Evolutionary conservation across 1,284 basidiomycete species (phyloP).

Genomic region (Crepidotus sp.): DNA sequence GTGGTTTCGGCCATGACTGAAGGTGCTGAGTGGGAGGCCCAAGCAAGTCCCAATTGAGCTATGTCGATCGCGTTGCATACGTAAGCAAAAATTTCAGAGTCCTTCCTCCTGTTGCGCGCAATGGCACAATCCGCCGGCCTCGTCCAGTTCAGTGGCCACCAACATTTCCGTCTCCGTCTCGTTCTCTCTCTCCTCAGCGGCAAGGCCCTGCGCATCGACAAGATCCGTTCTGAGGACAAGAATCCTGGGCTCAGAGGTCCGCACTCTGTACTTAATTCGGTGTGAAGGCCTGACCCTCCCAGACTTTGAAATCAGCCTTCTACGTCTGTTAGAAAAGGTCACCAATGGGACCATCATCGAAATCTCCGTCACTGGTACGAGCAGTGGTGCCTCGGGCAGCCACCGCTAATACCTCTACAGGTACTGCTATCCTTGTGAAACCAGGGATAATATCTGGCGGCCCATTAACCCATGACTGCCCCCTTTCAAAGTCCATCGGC

Average conservation of each 20-base stretch:
- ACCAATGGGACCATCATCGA: constrained; percentile 96
- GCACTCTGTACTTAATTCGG: constrained; percentile 13
- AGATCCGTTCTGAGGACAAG: constrained; percentile 86
- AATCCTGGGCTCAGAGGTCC: constrained; percentile 87
- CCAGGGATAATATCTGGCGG: constrained; percentile 92
- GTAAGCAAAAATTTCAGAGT: constrained; percentile 7
- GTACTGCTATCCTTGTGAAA: constrained; percentile 84
- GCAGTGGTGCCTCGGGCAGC: constrained; percentile 4
- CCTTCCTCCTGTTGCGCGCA: constrained; percentile 2
- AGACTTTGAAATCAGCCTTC: constrained; percentile 92
- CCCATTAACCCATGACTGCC: constrained; percentile 76
- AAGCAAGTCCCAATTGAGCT: not conserved
- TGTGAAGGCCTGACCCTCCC: constrained; percentile 2
- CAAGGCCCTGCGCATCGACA: constrained; percentile 79
- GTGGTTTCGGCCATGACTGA: not conserved
- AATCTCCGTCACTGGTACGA: constrained; percentile 87
- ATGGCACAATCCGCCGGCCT: constrained; percentile 37
- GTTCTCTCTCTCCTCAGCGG: constrained; percentile 86
- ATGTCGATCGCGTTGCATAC: constrained; percentile 2
- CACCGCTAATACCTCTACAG: constrained; percentile 31
- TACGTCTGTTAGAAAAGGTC: constrained; percentile 84
- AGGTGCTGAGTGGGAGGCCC: constrained; percentile 3
- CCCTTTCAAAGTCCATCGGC: constrained; percentile 78
- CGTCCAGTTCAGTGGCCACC: constrained; percentile 69
- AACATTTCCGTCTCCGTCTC: constrained; percentile 78